phyloP scores from a whole-genome alignment of 2,329 filamentous ascomycete species.

The Colletotrichum cuscutae region DNA sequence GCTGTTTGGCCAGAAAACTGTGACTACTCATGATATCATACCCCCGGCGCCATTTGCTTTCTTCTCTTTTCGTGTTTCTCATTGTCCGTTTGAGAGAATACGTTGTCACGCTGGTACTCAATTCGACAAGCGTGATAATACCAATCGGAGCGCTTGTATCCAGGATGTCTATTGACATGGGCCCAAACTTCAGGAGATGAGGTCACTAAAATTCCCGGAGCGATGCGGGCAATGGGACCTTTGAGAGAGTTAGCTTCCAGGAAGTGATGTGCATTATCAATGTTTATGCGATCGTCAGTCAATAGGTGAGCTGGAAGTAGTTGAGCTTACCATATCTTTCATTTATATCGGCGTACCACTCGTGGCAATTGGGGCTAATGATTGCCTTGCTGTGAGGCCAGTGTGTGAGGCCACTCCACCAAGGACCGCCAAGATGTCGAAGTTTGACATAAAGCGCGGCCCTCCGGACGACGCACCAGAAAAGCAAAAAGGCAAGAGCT shows the following conservation, averaged over 20 bases:
- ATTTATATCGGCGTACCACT: conserved; percentile 41
- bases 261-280: not conserved
- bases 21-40: conserved; percentile 37
- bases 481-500: not conserved
- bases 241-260: not conserved
- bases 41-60: conserved; percentile 62
- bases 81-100: conserved; percentile 62
- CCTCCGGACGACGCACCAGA: not conserved
- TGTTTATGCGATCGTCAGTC: not conserved
- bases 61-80: conserved; percentile 55
- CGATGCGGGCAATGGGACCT: conserved; percentile 47
- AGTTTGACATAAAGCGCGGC: conserved; percentile 27
- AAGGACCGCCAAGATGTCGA: conserved; percentile 39
- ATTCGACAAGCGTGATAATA: conserved; percentile 57
- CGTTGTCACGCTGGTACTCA: conserved; percentile 60
- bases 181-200: conserved; percentile 58
- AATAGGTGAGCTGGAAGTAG: conserved; percentile 38
- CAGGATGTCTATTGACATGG: conserved; percentile 53
- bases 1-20: not conserved
- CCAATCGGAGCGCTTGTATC: conserved; percentile 54
- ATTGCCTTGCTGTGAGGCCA: conserved; percentile 41
- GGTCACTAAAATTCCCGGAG: conserved; percentile 60
- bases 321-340: conserved; percentile 41
- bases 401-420: conserved; percentile 37
- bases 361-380: conserved; percentile 36